A percentile compares a stretch with the other conserved stretches of the same genome.
Evolutionary conservation across 257 asterid species (phyloP).

Genomic region (Plantago ovata): DNA sequence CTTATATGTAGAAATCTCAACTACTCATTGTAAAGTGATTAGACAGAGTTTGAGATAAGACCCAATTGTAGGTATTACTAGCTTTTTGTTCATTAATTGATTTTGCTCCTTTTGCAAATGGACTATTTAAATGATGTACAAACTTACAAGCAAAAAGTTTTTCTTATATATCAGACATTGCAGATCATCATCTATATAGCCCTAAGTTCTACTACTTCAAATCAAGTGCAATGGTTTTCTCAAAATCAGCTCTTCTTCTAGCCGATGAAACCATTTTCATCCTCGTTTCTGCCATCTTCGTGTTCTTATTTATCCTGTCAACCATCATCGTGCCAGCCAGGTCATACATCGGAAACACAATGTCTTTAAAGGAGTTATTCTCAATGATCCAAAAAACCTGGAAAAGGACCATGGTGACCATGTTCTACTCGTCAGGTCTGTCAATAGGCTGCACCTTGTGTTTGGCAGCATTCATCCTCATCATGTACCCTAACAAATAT

Average conservation of each 20-base stretch:
- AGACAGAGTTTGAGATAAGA: too few relatives aligned
- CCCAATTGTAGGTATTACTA: too few relatives aligned
- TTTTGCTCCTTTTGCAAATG: too few relatives aligned
- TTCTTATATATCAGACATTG: too few relatives aligned
- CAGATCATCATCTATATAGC: neutral
- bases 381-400: neutral
- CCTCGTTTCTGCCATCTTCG: neutral
- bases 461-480: neutral
- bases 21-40: too few relatives aligned
- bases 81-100: too few relatives aligned
- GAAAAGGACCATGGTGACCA: slow-evolving; percentile 22
- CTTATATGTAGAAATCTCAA: too few relatives aligned
- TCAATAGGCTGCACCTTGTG: slow-evolving; percentile 25
- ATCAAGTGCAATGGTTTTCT: neutral
- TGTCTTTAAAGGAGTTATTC: neutral
- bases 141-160: too few relatives aligned
- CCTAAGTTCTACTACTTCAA: neutral
- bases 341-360: neutral
- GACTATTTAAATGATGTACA: too few relatives aligned
- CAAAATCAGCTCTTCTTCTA: slow-evolving; percentile 1
- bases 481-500: neutral
- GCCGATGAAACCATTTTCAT: neutral
- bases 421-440: slow-evolving; percentile 24
- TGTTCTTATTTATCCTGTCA: neutral
- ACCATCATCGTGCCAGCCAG: neutral